Conservation (phyloP, 257 asterid genomes). For the Primulina eburnea region DNA sequence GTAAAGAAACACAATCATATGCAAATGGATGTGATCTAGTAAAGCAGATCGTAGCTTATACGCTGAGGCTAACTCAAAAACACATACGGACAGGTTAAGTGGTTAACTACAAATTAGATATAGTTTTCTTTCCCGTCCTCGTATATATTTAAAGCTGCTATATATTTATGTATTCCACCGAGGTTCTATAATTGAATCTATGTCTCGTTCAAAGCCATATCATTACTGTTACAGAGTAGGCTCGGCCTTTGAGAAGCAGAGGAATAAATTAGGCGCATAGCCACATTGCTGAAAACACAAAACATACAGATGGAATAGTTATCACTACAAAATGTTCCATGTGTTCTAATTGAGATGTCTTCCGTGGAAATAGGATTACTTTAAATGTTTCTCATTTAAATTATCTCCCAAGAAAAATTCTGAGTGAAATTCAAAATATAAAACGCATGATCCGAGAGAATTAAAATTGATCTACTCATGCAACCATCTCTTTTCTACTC, state of each 20-base stretch:
- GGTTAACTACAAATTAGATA: background rate
- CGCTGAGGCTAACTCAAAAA: background rate
- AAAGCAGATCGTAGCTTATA: background rate
- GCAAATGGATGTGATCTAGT: conserved; percentile 3
- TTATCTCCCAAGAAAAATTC: background rate
- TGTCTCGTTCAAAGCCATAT: background rate
- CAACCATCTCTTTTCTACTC: background rate
- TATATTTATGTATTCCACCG: background rate
- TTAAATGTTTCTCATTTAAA: too few relatives aligned
- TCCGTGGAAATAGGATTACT: too few relatives aligned
- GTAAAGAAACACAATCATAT: background rate
- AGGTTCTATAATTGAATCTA: background rate
- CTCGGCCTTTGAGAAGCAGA: background rate
- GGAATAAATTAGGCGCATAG: background rate
- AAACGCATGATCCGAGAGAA: background rate
- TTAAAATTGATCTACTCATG: background rate
- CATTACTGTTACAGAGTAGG: background rate
- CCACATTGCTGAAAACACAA: background rate
- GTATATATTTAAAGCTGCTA: background rate
- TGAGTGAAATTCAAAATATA: background rate
- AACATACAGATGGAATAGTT: too few relatives aligned
- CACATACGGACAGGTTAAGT: background rate
- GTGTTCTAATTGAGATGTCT: too few relatives aligned
- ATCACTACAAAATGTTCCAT: too few relatives aligned
- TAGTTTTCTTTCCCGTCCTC: background rate